Conservation (phyloP, 345 rosid species). For the Melaleuca alternifolia region DNA sequence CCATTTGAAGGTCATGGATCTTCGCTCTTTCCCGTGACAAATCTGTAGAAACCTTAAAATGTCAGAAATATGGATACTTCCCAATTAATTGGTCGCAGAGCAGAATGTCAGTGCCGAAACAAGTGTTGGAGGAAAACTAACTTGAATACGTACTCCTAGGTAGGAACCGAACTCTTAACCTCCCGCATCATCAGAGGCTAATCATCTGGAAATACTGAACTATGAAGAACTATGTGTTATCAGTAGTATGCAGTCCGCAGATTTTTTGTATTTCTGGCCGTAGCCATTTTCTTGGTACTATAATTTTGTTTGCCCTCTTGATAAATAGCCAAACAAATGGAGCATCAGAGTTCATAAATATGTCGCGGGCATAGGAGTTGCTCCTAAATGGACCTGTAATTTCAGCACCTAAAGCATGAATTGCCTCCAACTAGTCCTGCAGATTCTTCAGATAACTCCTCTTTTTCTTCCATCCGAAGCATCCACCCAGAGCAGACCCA, state of each 20-base stretch:
- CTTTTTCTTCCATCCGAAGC: neutral
- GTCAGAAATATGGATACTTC: neutral
- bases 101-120: neutral
- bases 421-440: neutral
- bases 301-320: neutral
- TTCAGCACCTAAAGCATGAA: neutral
- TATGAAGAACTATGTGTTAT: neutral
- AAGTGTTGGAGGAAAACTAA: neutral
- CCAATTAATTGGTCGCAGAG: neutral
- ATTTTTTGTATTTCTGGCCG: neutral
- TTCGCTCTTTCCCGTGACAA: neutral
- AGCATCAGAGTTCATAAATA: neutral
- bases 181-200: neutral
- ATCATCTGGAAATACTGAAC: neutral
- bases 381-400: neutral
- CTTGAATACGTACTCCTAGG: neutral
- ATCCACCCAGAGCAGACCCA: neutral
- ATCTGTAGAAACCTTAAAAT: neutral
- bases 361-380: neutral
- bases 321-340: neutral
- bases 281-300: neutral
- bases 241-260: neutral
- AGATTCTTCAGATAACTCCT: neutral
- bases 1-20: neutral
- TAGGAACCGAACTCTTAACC: neutral